Evolutionary conservation across 495 filamentous ascomycete genomes (phyloP).

Genomic region (Penicillium egyptiacum): DNA sequence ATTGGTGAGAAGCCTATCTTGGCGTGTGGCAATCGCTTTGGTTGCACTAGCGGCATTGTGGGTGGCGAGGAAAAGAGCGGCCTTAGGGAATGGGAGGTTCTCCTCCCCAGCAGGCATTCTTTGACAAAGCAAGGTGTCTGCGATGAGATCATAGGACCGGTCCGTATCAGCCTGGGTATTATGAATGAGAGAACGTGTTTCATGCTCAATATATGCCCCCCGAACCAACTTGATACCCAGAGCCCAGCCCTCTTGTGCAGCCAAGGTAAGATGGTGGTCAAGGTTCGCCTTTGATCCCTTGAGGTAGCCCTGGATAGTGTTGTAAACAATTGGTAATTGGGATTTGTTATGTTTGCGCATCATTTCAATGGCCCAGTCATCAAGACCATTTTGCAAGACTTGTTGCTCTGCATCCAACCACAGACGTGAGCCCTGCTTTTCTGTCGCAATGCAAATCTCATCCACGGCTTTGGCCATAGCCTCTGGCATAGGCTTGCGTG

Average conservation of each 20-base stretch:
- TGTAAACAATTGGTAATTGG: slow-evolving; percentile 33
- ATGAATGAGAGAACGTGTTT: slow-evolving; percentile 40
- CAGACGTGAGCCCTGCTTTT: slow-evolving; percentile 33
- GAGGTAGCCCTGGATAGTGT: slow-evolving; percentile 45
- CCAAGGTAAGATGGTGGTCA: slow-evolving; percentile 31
- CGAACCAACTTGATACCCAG: slow-evolving; percentile 43
- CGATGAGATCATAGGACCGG: slow-evolving; percentile 42
- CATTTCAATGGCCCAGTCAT: slow-evolving; percentile 38
- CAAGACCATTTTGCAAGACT: slow-evolving; percentile 36
- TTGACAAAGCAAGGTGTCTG: slow-evolving; percentile 29
- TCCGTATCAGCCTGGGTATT: slow-evolving; percentile 45
- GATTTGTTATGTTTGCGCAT: slow-evolving; percentile 41
- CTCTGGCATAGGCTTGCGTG: slow-evolving; percentile 24
- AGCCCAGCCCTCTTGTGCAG: slow-evolving; percentile 33
- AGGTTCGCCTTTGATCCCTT: slow-evolving; percentile 38
- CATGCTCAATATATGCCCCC: slow-evolving; percentile 44
- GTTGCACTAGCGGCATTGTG: slow-evolving; percentile 37
- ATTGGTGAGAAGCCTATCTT: slow-evolving; percentile 18
- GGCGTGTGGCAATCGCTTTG: slow-evolving; percentile 34
- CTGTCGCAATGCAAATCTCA: slow-evolving; percentile 31
- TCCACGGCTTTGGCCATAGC: slow-evolving; percentile 33
- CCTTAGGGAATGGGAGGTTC: slow-evolving; percentile 29
- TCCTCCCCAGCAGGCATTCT: slow-evolving; percentile 17
- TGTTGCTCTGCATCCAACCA: slow-evolving; percentile 45
- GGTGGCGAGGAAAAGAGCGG: slow-evolving; percentile 43